phyloP scores from a whole-genome alignment of 2,329 filamentous ascomycete genomes.

The Fusarium musae region DNA sequence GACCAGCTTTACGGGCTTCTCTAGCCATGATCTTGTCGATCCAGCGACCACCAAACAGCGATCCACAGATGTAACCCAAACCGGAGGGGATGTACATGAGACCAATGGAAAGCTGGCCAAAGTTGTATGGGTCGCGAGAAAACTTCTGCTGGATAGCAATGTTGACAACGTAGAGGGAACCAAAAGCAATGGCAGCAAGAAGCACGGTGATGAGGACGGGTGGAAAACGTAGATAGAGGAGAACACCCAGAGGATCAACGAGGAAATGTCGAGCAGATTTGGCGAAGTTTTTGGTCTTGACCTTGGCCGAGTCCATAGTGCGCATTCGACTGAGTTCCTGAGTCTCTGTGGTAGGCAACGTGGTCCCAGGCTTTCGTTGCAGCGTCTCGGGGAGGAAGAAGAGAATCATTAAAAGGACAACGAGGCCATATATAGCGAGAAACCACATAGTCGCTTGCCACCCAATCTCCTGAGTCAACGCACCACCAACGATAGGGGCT shows the following conservation, averaged over 20 bases:
- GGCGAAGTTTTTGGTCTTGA: conserved; percentile 64
- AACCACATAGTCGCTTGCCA: conserved; percentile 87
- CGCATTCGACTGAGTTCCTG: conserved; percentile 59
- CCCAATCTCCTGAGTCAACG: conserved; percentile 72
- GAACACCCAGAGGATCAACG: conserved; percentile 77
- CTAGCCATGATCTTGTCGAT: conserved; percentile 84
- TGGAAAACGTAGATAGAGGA: conserved; percentile 78
- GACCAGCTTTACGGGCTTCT: conserved; percentile 75
- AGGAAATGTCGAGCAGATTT: conserved; percentile 68
- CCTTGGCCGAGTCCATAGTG: conserved; percentile 70
- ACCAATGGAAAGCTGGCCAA: conserved; percentile 74
- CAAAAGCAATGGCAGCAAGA: conserved; percentile 80
- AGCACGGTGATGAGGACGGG: conserved; percentile 78
- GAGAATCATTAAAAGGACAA: conserved; percentile 65
- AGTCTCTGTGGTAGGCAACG: neutral
- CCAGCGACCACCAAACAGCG: conserved; percentile 78
- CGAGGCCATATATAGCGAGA: conserved; percentile 73
- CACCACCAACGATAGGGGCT: conserved; percentile 81
- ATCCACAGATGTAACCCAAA: conserved; percentile 76
- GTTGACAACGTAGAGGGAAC: conserved; percentile 80
- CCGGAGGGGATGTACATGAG: conserved; percentile 81
- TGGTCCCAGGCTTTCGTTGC: conserved; percentile 43
- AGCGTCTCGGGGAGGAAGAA: conserved; percentile 75
- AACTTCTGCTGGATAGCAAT: conserved; percentile 80
- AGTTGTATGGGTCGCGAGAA: conserved; percentile 73